phyloP scores from a whole-genome alignment of 441 rosid species.

The Erodium trifolium region DNA sequence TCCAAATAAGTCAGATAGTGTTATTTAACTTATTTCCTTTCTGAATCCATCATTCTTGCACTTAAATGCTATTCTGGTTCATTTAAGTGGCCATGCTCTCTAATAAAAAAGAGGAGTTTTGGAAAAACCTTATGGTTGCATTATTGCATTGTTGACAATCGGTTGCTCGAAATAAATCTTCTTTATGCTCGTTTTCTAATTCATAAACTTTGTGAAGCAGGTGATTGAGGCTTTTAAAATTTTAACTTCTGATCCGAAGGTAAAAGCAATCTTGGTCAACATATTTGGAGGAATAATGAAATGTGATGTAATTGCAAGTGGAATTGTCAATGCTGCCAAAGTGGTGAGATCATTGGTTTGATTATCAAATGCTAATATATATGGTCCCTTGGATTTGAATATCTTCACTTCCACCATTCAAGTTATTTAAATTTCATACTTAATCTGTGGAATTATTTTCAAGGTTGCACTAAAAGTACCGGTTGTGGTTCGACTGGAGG shows the following conservation, averaged over 20 bases:
- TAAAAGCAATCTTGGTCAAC: conserved; percentile 91
- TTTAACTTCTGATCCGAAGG: conserved; percentile 91
- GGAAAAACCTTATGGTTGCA: no score
- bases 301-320: conserved; percentile 96
- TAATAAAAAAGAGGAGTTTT: neutral
- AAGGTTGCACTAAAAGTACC: conserved; percentile 93
- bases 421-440: neutral
- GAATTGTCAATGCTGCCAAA: conserved; percentile 95
- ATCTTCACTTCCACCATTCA: neutral
- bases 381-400: neutral
- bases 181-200: conserved; percentile 3
- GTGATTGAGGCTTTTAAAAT: conserved; percentile 98
- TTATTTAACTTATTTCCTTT: no score
- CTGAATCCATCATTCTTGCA: no score
- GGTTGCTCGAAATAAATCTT: no score
- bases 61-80: no score
- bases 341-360: conserved; percentile 39
- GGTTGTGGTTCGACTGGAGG: conserved; percentile 94
- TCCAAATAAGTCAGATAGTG: no score
- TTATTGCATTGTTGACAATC: no score
- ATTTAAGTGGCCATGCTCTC: no score
- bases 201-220: conserved; percentile 28
- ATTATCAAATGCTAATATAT: neutral
- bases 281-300: conserved; percentile 98
- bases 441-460: conserved; percentile 6